Evolutionary conservation across 768 basidiomycete genomes (phyloP).

Genomic region (Boletus rubropictus): DNA sequence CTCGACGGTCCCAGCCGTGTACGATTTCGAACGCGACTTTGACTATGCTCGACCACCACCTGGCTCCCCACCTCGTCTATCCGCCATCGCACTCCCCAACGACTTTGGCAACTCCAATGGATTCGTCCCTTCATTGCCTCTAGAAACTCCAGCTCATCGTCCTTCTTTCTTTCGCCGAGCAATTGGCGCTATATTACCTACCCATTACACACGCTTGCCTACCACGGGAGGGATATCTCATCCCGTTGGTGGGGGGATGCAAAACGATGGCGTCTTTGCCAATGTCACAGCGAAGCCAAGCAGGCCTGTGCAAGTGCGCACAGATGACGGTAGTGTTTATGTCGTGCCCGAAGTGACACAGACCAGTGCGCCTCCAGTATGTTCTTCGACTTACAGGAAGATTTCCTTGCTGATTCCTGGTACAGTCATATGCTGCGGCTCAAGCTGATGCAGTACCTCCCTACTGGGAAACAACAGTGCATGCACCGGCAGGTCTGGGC

Average conservation of each 20-base stretch:
- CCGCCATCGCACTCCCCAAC: conserved; percentile 55
- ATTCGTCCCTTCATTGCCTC: conserved; percentile 46
- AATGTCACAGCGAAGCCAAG: conserved; percentile 89
- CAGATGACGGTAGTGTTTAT: conserved; percentile 51
- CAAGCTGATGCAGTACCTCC: conserved; percentile 87
- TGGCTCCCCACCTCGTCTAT: conserved; percentile 65
- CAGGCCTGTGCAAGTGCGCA: conserved; percentile 37
- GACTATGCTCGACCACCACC: conserved; percentile 67
- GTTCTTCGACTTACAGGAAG: conserved; percentile 23
- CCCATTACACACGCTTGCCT: conserved; percentile 54
- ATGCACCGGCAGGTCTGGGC: conserved; percentile 59
- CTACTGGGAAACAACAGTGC: conserved; percentile 96
- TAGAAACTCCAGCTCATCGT: conserved; percentile 28
- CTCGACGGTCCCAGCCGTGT: conserved; percentile 23
- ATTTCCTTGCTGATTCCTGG: not conserved
- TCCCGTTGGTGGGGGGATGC: conserved; percentile 58
- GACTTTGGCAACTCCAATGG: conserved; percentile 73
- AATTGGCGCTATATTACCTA: conserved; percentile 55
- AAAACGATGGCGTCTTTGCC: conserved; percentile 93
- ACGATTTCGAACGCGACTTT: conserved; percentile 76
- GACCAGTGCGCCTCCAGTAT: conserved; percentile 81
- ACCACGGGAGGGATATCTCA: conserved; percentile 33
- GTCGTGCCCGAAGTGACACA: conserved; percentile 76
- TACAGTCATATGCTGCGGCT: conserved; percentile 79
- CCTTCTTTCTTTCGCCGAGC: conserved; percentile 55